Evolutionary conservation across 305 asterid species (phyloP), one percentile per base, ranked within the genome.

Genomic region (Plantago coronopus): DNA sequence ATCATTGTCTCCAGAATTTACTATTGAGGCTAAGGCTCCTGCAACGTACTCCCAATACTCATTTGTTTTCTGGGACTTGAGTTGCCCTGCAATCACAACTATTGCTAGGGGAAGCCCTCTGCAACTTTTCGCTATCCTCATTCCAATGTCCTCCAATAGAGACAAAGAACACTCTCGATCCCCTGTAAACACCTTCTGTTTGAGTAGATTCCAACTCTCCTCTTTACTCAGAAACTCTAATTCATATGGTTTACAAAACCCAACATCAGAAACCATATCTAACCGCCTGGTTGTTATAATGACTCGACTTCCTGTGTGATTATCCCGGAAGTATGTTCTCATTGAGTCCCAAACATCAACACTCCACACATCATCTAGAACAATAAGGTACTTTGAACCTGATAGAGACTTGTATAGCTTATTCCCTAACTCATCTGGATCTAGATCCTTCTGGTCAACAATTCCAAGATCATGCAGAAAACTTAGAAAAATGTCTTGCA

Each of bases 291-390:
- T 48, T 7, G 54, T 48, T 18, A 48, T 18, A 48, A 48, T 18
- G 25, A 48, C 8, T 7, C 55, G 55, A 10, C 55, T 20, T 3
- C 29, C n/a, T 2, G 19, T 19, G 2, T 15, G 15, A 11, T 10
- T 9, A 19, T 49, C n/a, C 15, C n/a, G 55, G 3, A 49, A 19
- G 14, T 2, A 49, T 19, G 4, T 49, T 20, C 8, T 49, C 7
- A 49, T 49, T 11, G 0, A 1, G 12, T 11, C 31, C 31, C 55
- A 49, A 12, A 49, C 31, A 1, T 49, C 55, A 20, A 11, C n/a
- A 49, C 55, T 49, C 55, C 55, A 49, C 16, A 49, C 31, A 20
- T 49, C 55, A 3, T 49, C 55, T 8, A 49, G 13, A 4, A 49
- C 55, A 49, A 49, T 16, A 19, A 49, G 8, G 6, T 49, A 49